Conservation (phyloP, 176 grass and related monocot genomes). For the Phoenix dactylifera region DNA sequence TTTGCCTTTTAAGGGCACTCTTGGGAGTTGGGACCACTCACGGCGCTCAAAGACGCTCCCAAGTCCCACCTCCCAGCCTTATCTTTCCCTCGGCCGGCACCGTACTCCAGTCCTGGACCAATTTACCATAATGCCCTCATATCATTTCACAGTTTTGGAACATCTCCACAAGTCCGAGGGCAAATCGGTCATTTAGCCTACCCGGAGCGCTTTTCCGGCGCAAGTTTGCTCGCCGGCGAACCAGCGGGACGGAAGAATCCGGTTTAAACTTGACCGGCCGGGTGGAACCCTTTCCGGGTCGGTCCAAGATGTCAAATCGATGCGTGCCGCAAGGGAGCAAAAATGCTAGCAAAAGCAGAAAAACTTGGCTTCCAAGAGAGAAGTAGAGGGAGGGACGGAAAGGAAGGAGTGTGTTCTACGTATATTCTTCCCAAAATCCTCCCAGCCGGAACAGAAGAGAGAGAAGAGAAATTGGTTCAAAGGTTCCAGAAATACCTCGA, state of each 20-base stretch:
- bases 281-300: background rate
- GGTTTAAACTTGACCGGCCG: slow-evolving; percentile 1
- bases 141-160: background rate
- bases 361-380: slow-evolving; percentile 31
- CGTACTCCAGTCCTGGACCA: background rate
- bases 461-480: slow-evolving; percentile 1
- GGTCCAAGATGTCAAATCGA: too few species aligned
- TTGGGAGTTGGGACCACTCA: too few species aligned
- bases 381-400: background rate
- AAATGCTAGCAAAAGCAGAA: slow-evolving; percentile 16
- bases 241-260: background rate
- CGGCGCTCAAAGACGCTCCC: background rate
- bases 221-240: too few species aligned
- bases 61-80: background rate
- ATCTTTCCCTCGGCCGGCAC: too few species aligned
- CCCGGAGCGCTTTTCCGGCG: background rate
- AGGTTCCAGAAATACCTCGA: slow-evolving; percentile 28
- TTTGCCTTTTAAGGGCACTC: too few species aligned
- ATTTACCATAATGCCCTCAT: slow-evolving; percentile 1
- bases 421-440: too few species aligned
- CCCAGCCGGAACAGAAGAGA: background rate
- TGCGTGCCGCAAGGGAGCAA: background rate
- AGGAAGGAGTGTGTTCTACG: background rate
- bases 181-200: slow-evolving; percentile 1
- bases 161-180: background rate